Conservation (phyloP, 2,329 filamentous ascomycete genomes). For the Fusarium sp. region DNA sequence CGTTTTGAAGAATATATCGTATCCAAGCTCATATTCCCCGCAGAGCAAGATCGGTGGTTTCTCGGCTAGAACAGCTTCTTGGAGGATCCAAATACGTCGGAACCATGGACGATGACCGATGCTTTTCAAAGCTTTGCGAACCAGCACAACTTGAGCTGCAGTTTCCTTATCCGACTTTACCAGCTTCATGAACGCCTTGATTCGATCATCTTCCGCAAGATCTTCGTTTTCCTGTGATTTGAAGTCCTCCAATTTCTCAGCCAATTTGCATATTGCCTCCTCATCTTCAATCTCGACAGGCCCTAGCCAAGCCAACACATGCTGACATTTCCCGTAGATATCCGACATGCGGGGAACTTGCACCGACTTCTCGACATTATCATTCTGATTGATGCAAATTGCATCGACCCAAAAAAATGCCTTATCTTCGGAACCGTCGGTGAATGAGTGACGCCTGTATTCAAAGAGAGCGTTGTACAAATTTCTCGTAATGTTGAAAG, state of each 20-base stretch:
- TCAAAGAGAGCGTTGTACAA: constrained; percentile 13
- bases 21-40: background rate
- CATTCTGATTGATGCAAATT: constrained; percentile 25
- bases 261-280: background rate
- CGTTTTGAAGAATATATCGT: constrained; percentile 17
- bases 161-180: fast-evolving
- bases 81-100: constrained; percentile 27
- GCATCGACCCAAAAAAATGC: constrained; percentile 14
- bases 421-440: fast-evolving
- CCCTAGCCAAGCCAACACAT: constrained; percentile 23
- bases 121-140: background rate
- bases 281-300: background rate
- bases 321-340: constrained; percentile 28
- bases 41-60: background rate
- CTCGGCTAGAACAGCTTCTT: constrained; percentile 18
- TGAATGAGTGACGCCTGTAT: background rate
- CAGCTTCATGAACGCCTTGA: background rate
- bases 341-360: constrained; percentile 30
- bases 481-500: constrained; percentile 12
- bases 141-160: background rate
- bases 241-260: background rate
- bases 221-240: fast-evolving
- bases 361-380: constrained; percentile 12
- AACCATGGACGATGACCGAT: constrained; percentile 25
- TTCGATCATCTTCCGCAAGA: background rate